These are phyloP conservation scores for Begonia loranthoides DNA, from an alignment of 306 rosid genomes.

Conservation along the genomic window DNA sequence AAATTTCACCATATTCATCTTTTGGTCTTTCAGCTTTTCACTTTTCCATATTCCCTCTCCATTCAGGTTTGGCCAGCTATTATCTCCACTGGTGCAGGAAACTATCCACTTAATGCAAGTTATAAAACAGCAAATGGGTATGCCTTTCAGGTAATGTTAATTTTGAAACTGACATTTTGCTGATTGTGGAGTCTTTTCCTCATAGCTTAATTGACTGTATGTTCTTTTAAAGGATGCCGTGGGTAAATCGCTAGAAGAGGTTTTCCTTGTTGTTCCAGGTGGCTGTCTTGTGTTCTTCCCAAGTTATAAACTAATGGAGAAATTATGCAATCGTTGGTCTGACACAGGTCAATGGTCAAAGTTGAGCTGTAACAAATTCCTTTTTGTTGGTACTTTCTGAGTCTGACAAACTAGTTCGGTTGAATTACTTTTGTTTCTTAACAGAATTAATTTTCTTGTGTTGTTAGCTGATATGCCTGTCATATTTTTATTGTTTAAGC, in stretches of 20 bases:
- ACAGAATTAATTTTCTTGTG: not conserved
- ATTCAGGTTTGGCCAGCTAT: conserved; percentile 87
- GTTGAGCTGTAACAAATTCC: conserved; percentile 42
- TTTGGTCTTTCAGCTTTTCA: not conserved
- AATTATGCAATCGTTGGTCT: conserved; percentile 69
- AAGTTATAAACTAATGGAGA: conserved; percentile 88
- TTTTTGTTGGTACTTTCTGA: conserved; percentile 52
- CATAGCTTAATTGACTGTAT: conserved; percentile 12
- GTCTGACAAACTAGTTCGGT: no score
- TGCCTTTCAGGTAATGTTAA: conserved; percentile 59
- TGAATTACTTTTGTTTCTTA: no score
- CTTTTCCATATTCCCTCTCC: conserved; percentile 17
- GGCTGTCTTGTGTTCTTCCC: conserved; percentile 97
- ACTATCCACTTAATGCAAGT: conserved; percentile 81
- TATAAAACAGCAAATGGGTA: conserved; percentile 81
- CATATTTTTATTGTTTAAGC: conserved; percentile 8
- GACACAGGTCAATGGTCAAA: conserved; percentile 95
- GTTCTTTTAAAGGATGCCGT: conserved; percentile 57
- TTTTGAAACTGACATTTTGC: conserved; percentile 2
- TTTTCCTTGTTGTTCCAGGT: conserved; percentile 65
- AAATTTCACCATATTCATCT: not conserved
- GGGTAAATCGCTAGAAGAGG: conserved; percentile 83
- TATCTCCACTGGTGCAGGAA: conserved; percentile 68
- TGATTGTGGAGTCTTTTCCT: conserved; percentile 6
- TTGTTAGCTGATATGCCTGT: conserved; percentile 8